Percentiles rank a stretch among this genome's conserved stretches.
Evolutionary conservation across 371 early-diverging fungal genomes (phyloP).

Genomic region (Rhizopus delemar): DNA sequence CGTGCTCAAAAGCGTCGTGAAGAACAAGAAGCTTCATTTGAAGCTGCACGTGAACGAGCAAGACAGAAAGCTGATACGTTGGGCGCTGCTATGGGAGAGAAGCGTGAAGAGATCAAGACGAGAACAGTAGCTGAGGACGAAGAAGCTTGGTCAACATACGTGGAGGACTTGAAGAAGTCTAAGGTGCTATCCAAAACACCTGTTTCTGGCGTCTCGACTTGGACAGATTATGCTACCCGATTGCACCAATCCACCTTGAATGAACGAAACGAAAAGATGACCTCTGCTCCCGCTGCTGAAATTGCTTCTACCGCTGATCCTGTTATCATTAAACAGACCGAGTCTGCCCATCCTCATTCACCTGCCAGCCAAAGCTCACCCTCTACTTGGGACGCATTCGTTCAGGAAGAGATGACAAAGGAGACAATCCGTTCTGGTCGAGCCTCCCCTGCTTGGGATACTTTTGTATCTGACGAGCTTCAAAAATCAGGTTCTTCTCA

Average conservation of each 20-base stretch:
- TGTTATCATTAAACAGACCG: too few species aligned
- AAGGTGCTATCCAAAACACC: not conserved
- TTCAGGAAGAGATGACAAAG: too few species aligned
- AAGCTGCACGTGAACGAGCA: slow-evolving; percentile 49
- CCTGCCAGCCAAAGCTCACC: too few species aligned
- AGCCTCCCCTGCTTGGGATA: not conserved
- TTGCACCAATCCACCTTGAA: not conserved
- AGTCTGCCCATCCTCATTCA: too few species aligned
- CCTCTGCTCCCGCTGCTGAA: too few species aligned
- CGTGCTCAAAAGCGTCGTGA: slow-evolving; percentile 51
- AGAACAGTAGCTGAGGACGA: slow-evolving; percentile 3
- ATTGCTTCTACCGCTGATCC: too few species aligned
- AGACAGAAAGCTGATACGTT: slow-evolving; percentile 45
- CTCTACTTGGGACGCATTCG: too few species aligned
- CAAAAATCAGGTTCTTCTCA: too few species aligned
- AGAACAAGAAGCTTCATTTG: slow-evolving; percentile 48
- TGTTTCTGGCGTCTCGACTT: not conserved
- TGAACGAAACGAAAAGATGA: too few species aligned
- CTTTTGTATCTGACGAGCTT: not conserved
- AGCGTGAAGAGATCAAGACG: not conserved
- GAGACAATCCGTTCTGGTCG: not conserved
- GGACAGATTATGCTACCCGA: not conserved
- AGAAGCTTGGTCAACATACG: not conserved
- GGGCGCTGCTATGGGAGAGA: slow-evolving; percentile 13
- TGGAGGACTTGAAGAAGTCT: slow-evolving; percentile 10